Base-by-base conservation (phyloP, 768 basidiomycete genomes). In the Serendipita vermifera region DNA sequence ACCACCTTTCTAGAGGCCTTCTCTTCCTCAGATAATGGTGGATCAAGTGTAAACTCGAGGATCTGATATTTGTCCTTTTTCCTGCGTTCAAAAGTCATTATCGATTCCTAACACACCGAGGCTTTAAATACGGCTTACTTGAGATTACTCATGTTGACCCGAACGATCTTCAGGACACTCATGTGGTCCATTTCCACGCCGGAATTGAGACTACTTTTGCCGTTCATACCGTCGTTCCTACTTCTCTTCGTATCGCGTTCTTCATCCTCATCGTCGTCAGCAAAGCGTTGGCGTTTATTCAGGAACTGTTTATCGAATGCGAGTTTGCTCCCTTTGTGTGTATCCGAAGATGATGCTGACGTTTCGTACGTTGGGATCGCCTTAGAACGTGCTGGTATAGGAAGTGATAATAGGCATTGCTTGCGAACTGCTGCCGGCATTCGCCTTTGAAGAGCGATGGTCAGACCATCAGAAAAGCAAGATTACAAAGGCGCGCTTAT, bases 21-120 rank as follows among this genome's bases (percentile, higher is more conserved):
- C 64, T 89, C 77, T 24, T 63, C 54, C 11, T 78, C 75, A 2
- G 74, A 74, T 51, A 91, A 68, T 4, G 85, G 81, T 1, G 74
- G 70, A 0, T 72, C 75, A 69, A 91, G 76, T 1, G 87, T 84
- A 62, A 92, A 91, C 63, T 81, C 85, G 29, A 96, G 72, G 15
- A 94, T 78, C 65, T 96, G 91, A 64, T 87, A 91, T 40, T 83
- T 73, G 58, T 77, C 70, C 61, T 74, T 64, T 59, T 68, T 72
- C 58, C 81, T 82, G 61, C n/a, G 46, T 22, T 29, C 31, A 55
- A 5, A n/a, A 32, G 54, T 59, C 27, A 55, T 62, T 64, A 61
- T 59, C 22, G 66, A 61, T 35, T 56, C 60, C 39, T 59, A 38
- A 33, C 33, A 59, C 38, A 38, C 31, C 56, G n/a, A 27, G 13